Conservation (phyloP, 148 eudicot species). For the Camellia japonica region DNA sequence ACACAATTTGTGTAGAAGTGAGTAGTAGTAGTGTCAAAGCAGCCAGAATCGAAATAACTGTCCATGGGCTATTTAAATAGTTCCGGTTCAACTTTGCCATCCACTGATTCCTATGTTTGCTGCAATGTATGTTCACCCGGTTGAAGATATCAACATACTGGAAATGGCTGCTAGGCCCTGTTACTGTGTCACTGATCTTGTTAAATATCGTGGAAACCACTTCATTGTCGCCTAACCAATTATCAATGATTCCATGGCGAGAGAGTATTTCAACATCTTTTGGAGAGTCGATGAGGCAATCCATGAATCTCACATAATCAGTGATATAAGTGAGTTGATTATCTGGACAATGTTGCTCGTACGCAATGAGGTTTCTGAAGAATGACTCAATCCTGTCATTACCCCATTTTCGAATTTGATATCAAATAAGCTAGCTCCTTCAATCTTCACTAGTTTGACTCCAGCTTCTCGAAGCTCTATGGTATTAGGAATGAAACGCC, state of each 20-base stretch:
- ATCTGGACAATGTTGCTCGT: conserved; percentile 11
- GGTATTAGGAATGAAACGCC: too few relatives aligned
- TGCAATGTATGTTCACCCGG: too few relatives aligned
- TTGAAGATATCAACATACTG: too few relatives aligned
- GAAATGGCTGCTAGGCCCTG: too few relatives aligned
- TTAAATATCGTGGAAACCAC: background rate
- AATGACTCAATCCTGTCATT: conserved; percentile 10
- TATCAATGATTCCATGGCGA: conserved; percentile 2
- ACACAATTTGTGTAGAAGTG: background rate
- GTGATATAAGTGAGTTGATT: conserved; percentile 13
- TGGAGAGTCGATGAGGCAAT: conserved; percentile 12
- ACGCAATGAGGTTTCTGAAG: conserved; percentile 20
- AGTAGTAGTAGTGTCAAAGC: background rate
- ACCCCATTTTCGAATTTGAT: conserved; percentile 5
- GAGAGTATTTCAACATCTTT: conserved; percentile 14
- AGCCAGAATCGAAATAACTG: conserved; percentile 11
- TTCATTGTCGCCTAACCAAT: conserved; percentile 14
- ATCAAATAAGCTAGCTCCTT: conserved; percentile 5
- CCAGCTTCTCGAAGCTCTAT: too few relatives aligned
- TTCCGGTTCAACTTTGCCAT: too few relatives aligned
- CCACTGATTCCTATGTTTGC: too few relatives aligned
- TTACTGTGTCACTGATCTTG: too few relatives aligned
- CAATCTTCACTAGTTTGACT: too few relatives aligned
- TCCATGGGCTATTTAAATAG: too few relatives aligned
- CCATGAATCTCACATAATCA: conserved; percentile 18